Evolutionary conservation across 192 early-diverging fungal species (phyloP).

Genomic region (Mortierella antarctica): DNA sequence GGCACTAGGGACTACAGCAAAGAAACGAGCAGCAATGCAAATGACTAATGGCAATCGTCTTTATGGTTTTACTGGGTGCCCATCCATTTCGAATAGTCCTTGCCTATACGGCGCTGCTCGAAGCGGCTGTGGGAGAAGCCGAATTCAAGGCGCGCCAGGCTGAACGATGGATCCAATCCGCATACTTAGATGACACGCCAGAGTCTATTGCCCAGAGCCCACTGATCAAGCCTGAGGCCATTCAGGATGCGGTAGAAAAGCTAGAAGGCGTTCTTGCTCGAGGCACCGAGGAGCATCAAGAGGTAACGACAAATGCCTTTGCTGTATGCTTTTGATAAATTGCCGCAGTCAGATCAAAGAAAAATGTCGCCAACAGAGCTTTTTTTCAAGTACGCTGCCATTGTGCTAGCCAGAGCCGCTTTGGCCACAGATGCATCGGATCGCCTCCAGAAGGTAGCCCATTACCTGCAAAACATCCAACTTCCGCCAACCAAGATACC

Average conservation of each 20-base stretch:
- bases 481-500: conserved; percentile 52
- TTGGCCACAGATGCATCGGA: conserved; percentile 44
- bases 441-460: conserved; percentile 42
- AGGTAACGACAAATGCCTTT: conserved; percentile 8
- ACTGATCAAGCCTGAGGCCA: conserved; percentile 19
- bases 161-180: conserved; percentile 15
- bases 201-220: conserved; percentile 34
- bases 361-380: too few species aligned
- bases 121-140: conserved; percentile 38
- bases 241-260: conserved; percentile 30
- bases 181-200: conserved; percentile 38
- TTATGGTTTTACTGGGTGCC: background rate
- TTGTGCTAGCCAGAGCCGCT: conserved; percentile 41
- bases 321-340: too few species aligned
- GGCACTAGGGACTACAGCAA: background rate
- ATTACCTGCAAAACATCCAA: conserved; percentile 53
- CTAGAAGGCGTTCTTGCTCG: conserved; percentile 23
- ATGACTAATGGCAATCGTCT: background rate
- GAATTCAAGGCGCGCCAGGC: conserved; percentile 10
- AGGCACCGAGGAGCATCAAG: conserved; percentile 47
- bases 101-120: conserved; percentile 43
- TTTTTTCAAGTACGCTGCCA: conserved; percentile 36
- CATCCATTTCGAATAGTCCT: conserved; percentile 16
- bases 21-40: background rate
- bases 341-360: too few species aligned